Evolutionary conservation across 352 stramenopile species (phyloP).

Genomic region (Phytophthora pinifolia): DNA sequence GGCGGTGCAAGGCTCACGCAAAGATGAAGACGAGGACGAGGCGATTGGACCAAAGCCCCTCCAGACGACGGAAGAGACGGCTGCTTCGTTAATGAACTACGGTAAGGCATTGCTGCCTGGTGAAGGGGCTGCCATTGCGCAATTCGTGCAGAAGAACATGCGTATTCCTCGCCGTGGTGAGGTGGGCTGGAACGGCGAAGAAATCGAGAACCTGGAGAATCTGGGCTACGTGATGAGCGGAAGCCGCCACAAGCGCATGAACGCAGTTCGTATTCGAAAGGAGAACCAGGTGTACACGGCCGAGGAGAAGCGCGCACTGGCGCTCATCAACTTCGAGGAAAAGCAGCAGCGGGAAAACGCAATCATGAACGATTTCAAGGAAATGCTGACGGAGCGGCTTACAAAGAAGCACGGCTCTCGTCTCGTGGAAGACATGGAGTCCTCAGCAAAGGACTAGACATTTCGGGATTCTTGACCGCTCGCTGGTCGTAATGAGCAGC

Average conservation of each 20-base stretch:
- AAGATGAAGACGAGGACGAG: constrained; percentile 76
- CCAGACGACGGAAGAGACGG: constrained; percentile 44
- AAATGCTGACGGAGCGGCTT: constrained; percentile 88
- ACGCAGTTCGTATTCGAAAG: constrained; percentile 98
- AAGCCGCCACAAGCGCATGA: constrained; percentile 97
- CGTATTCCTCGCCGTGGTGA: constrained; percentile 98
- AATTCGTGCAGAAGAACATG: constrained; percentile 99
- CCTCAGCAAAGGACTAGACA: constrained; percentile 51
- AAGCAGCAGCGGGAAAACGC: constrained; percentile 98
- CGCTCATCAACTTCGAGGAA: constrained; percentile 98
- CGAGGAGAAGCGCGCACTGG: constrained; percentile 97
- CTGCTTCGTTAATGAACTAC: constrained; percentile 78
- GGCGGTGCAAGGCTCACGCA: constrained; percentile 69
- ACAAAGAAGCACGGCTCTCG: constrained; percentile 89
- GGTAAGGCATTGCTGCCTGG: constrained; percentile 93
- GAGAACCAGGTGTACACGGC: constrained; percentile 99
- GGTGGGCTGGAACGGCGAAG: constrained; percentile 94
- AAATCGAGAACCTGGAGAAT: constrained; percentile 97
- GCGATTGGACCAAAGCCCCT: constrained; percentile 88
- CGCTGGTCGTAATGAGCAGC: too few species aligned
- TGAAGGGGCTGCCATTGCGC: constrained; percentile 94
- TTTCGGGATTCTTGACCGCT: neutral
- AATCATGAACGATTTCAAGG: constrained; percentile 97
- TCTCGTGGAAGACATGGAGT: constrained; percentile 86
- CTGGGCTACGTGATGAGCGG: constrained; percentile 97